phyloP scores from a whole-genome alignment of 1,284 basidiomycete species.

The Ceratobasidium papillatum region DNA sequence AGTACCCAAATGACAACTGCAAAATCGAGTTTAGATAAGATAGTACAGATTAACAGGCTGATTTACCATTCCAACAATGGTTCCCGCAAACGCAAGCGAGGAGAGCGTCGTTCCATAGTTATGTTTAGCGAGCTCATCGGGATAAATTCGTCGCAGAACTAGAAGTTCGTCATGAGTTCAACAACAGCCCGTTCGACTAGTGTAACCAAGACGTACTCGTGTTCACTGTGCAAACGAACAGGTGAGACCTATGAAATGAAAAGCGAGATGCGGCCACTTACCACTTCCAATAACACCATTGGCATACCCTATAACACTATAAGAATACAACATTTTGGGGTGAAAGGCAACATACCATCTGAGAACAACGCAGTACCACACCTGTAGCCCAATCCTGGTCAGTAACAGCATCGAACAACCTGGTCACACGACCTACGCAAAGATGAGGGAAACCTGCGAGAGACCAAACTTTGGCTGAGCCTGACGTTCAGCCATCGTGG shows the following conservation, averaged over 20 bases:
- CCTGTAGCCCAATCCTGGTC: conserved; percentile 51
- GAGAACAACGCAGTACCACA: conserved; percentile 88
- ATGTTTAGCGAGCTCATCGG: conserved; percentile 17
- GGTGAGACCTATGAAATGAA: neutral
- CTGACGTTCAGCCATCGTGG: conserved; percentile 28
- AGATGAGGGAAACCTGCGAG: conserved; percentile 74
- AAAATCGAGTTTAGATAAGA: conserved; percentile 44
- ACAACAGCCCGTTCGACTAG: neutral
- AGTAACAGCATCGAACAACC: neutral
- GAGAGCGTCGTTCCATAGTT: conserved; percentile 70
- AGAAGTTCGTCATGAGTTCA: neutral
- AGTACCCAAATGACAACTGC: conserved; percentile 58
- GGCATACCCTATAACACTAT: conserved; percentile 69
- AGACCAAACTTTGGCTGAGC: conserved; percentile 48
- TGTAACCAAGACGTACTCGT: conserved; percentile 59
- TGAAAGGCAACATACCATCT: conserved; percentile 65
- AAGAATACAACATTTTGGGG: neutral
- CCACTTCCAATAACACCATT: conserved; percentile 81
- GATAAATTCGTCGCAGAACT: conserved; percentile 35
- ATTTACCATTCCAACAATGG: conserved; percentile 66
- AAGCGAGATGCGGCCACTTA: conserved; percentile 53
- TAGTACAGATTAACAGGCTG: neutral
- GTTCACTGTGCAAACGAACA: conserved; percentile 58
- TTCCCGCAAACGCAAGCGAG: conserved; percentile 82
- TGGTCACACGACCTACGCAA: conserved; percentile 64